Evolutionary conservation across 345 rosid genomes (phyloP), one percentile per base, ranked within the genome.

Genomic region (Turritis glabra): DNA sequence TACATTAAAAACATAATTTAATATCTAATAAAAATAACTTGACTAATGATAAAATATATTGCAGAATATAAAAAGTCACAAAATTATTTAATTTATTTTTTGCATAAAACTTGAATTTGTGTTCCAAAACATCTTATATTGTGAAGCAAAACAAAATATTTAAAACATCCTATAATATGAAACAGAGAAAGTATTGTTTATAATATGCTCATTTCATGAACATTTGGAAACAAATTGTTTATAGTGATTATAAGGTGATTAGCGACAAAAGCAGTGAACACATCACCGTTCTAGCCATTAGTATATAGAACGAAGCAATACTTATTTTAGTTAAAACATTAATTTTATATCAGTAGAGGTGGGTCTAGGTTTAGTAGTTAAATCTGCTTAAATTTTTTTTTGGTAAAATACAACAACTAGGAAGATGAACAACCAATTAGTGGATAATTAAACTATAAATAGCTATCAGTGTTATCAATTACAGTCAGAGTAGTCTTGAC

Each of bases 401-500:
- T 7, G 3, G 30, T 68, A 61, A 38, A 51, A 41, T 69, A 61
- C 27, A 60, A 61, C 57, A 14, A 69, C 58, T 62, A 12, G 53
- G 80, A 70, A 64, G 80, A 64, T 70, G 71, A 76, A 62, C 75
- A 43, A 69, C 80, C 52, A 35, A 47, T 19, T 32, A 17, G 2
- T 47, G 25, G 3, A 35, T 17, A 30, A 61, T 35, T 63, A 70
- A 63, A 55, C 22, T 61, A 68, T 40, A 54, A 52, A 69, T 61
- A 63, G 71, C 33, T 54, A 62, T 53, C n/a, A 63, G 40, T 60
- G 64, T 75, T 57, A 67, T 60, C 54, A 67, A 51, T 44, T 51
- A 76, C 17, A 25, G 22, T 76, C 48, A 43, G 69, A 69, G 80
- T 70, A 55, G 72, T 62, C 66, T 70, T 77, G 80, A 63, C 76